Evolutionary conservation across 345 rosid genomes (phyloP), one percentile per base, ranked within the genome.

Genomic region (Populus nigra): DNA sequence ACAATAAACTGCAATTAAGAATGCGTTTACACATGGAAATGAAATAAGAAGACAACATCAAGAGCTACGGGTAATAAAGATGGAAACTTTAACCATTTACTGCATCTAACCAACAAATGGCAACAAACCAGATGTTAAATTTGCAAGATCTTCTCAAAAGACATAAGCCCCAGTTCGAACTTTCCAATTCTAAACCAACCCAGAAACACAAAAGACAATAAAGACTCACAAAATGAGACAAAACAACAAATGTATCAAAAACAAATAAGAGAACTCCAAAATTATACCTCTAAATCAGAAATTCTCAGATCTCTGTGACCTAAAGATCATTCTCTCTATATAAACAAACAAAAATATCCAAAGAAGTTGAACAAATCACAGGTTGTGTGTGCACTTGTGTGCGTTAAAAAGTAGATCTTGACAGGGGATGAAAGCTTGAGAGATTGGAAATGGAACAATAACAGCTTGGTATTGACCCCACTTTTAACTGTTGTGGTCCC

Each of bases 381-480:
- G 18, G 50, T 47, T 47, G 50, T 47, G 50, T 47, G 50, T 47
- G 50, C 45, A 41, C 3, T 15, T 47, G 17, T 47, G 50, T 47
- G 50, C 50, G 50, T 47, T 47, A 47, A 47, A 47, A 15, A 47
- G 35, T 43, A 65, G 65, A 76, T 75, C 62, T 73, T 53, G 43
- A 38, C 71, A 23, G 39, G 35, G 8, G 39, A 43, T 35, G 68
- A 74, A 74, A 67, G 74, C 76, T 68, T 76, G 63, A 72, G 67
- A 65, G 18, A 41, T 59, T 29, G 29, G 71, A 45, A 55, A 68
- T 55, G 38, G 63, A 73, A 68, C 65, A 53, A 15, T 50, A 25
- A 68, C 73, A 69, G 69, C 76, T 78, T n/a, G 39, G 77, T 6
- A 33, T 47, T 50, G 80, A 68, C 69, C 80, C 80, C 16, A 17